Percentiles rank a stretch among this genome's conserved stretches.
Conservation (phyloP, 169 alveolate species). For the Plasmodium knowlesi region DNA sequence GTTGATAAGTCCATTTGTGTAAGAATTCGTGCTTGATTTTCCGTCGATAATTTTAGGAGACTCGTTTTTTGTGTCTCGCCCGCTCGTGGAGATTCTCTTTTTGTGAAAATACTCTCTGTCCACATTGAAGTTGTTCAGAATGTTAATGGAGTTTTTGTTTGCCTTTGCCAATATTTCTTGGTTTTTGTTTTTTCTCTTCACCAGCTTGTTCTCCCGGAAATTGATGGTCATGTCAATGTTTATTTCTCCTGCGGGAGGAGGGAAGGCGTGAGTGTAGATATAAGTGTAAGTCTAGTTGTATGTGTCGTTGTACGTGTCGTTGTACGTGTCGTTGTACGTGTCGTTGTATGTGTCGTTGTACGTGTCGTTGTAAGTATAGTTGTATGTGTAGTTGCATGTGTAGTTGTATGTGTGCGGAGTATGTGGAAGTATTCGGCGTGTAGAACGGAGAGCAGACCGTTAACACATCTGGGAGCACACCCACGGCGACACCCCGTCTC, state of each 20-base stretch:
- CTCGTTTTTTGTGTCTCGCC: not conserved
- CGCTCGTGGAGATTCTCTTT: not conserved
- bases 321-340: not conserved
- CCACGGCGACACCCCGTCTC: not conserved
- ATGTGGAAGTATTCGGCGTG: not conserved
- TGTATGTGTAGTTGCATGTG: not conserved
- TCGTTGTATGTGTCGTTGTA: not conserved
- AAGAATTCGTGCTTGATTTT: not conserved
- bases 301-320: no score
- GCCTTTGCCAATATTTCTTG: constrained; percentile 65
- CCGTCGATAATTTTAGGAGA: not conserved
- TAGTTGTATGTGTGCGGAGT: not conserved
- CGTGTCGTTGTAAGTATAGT: no score
- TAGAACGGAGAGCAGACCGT: not conserved
- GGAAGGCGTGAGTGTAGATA: not conserved
- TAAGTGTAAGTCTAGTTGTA: not conserved
- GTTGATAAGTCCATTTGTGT: not conserved
- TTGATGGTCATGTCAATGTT: constrained; percentile 32
- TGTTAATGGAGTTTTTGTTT: constrained; percentile 46
- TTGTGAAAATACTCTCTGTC: constrained; percentile 42
- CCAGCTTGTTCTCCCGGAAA: constrained; percentile 27
- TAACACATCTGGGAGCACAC: not conserved
- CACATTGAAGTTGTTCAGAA: constrained; percentile 32
- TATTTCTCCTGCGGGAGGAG: constrained; percentile 27
- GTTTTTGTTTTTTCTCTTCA: constrained; percentile 21